Evolutionary conservation across 345 rosid genomes (phyloP).

Genomic region (Salix koriyanagi): DNA sequence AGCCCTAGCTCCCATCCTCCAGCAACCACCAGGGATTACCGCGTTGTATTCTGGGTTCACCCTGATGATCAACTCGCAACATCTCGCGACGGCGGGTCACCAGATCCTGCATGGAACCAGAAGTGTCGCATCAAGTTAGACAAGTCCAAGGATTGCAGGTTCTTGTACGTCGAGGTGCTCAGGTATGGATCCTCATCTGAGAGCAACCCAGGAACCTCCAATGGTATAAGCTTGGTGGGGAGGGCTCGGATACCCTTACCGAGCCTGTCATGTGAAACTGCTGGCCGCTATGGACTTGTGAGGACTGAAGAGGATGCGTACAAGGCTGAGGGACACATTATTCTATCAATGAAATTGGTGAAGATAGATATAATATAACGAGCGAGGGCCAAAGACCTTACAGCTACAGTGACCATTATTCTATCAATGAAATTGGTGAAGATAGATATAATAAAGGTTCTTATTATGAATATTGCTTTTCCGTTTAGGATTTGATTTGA

Average conservation of each 20-base stretch:
- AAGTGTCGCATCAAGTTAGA: not conserved
- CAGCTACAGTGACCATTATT: too few species aligned
- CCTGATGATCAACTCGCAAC: not conserved
- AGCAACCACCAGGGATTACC: not conserved
- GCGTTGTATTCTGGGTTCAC: not conserved
- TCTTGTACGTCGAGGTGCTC: slow-evolving; percentile 4
- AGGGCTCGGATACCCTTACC: slow-evolving; percentile 7
- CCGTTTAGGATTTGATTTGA: not conserved
- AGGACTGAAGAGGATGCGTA: not conserved
- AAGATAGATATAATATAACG: not conserved
- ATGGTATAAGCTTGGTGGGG: not conserved
- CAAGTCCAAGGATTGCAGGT: not conserved
- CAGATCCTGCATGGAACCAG: slow-evolving; percentile 1
- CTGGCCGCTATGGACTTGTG: slow-evolving; percentile 5
- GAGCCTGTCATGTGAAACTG: not conserved
- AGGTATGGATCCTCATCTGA: not conserved
- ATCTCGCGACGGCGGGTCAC: not conserved
- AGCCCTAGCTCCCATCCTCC: not conserved
- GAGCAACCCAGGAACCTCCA: slow-evolving; percentile 5
- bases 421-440: too few species aligned
- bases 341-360: not conserved
- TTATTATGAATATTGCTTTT: not conserved
- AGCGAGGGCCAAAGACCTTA: too few species aligned
- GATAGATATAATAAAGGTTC: not conserved
- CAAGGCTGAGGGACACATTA: not conserved